Conservation (phyloP, 2,329 filamentous ascomycete species). For the Ophiocordyceps camponoti-floridani region DNA sequence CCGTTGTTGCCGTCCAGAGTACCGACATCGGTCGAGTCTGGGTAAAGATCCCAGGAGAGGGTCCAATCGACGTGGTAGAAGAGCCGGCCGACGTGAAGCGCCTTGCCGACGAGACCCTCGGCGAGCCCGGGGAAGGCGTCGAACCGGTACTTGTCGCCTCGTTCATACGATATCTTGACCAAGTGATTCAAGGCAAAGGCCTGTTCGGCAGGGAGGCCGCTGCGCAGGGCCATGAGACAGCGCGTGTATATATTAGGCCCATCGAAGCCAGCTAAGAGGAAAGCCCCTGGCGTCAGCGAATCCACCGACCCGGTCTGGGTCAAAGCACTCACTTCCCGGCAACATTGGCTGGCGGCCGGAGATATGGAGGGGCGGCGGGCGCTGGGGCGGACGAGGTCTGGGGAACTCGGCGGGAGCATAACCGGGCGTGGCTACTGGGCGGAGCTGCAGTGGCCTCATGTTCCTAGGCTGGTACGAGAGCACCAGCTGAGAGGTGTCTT, state of each 20-base stretch:
- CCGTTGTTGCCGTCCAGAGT: slow-evolving; percentile 27
- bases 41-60: slow-evolving; percentile 43
- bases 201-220: slow-evolving; percentile 62
- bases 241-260: slow-evolving; percentile 85
- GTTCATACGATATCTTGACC: slow-evolving; percentile 87
- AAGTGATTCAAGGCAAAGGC: slow-evolving; percentile 87
- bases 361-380: slow-evolving; percentile 10
- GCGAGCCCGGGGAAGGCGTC: slow-evolving; percentile 79
- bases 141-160: slow-evolving; percentile 90
- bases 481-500: slow-evolving; percentile 40
- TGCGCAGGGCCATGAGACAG: slow-evolving; percentile 69
- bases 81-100: slow-evolving; percentile 57
- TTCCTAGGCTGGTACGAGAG: slow-evolving; percentile 52
- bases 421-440: slow-evolving; percentile 56
- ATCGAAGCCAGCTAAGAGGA: slow-evolving; percentile 35
- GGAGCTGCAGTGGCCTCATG: slow-evolving; percentile 46
- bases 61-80: slow-evolving; percentile 76
- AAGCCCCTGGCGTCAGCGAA: background rate
- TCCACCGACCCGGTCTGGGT: too few relatives aligned
- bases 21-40: slow-evolving; percentile 35
- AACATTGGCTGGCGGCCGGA: slow-evolving; percentile 26
- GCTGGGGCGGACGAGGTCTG: slow-evolving; percentile 23
- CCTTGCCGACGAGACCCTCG: slow-evolving; percentile 74
- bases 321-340: slow-evolving; percentile 39
- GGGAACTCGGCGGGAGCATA: slow-evolving; percentile 53